Conservation (phyloP, 2,329 filamentous ascomycete species). For the Westerdykella sp. region DNA sequence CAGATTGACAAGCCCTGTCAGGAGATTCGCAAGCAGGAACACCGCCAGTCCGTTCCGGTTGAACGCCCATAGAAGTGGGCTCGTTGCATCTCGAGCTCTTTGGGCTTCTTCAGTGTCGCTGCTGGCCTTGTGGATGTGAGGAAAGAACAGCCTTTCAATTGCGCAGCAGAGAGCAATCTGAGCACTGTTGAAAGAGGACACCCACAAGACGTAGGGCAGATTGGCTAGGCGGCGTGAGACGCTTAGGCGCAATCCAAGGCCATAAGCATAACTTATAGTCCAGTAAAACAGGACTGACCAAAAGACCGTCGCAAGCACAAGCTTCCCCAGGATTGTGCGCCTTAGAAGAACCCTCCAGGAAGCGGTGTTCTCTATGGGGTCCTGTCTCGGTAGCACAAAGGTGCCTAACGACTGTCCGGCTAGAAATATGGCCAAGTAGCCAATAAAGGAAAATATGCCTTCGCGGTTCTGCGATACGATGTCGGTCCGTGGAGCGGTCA, state of each 20-base stretch:
- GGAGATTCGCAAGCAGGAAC: constrained; percentile 80
- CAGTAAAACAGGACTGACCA: constrained; percentile 68
- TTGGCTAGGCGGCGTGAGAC: constrained; percentile 90
- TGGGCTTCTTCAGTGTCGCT: constrained; percentile 54
- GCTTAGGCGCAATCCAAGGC: constrained; percentile 55
- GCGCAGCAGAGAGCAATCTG: constrained; percentile 73
- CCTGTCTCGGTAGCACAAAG: constrained; percentile 60
- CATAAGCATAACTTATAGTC: constrained; percentile 60
- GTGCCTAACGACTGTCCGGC: constrained; percentile 79
- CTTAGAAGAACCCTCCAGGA: constrained; percentile 44
- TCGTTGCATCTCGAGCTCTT: constrained; percentile 65
- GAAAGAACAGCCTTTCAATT: constrained; percentile 74
- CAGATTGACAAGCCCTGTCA: constrained; percentile 87
- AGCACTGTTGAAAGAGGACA: constrained; percentile 81
- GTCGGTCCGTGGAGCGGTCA: constrained; percentile 72
- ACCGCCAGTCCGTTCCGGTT: constrained; percentile 83
- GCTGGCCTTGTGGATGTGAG: constrained; percentile 57
- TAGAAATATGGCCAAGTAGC: constrained; percentile 92
- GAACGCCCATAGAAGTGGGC: constrained; percentile 71
- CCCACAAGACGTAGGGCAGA: constrained; percentile 88
- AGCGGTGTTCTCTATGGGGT: constrained; percentile 40
- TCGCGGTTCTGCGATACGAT: constrained; percentile 87
- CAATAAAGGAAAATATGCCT: constrained; percentile 89
- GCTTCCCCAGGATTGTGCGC: constrained; percentile 54
- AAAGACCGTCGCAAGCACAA: constrained; percentile 57